Base-by-base conservation (phyloP, 75 land plant species). In the Selaginella moellendorffii region DNA sequence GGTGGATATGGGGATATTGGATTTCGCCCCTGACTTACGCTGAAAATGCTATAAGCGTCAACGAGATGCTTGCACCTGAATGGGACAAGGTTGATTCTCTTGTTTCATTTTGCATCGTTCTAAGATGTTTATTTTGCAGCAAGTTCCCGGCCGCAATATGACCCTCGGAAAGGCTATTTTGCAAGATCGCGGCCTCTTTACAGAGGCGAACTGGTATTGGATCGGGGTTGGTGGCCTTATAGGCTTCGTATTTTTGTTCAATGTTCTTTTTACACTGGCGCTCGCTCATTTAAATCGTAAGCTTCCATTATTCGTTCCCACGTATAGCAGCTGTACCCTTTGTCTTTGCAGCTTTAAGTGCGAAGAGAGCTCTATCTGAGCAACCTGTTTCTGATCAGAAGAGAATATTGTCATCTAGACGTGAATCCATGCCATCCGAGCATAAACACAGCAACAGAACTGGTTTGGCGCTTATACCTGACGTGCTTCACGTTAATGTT, bases 151-250 rank as follows among this genome's bases (percentile, higher is more conserved):
- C 46, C 46, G 46, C 10, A 14, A 36, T 14, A 56, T 25, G 59
- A 56, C 10, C 46, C 46, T 56, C n/a, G 59, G 59, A 21, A 56
- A 21, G 21, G 24, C 59, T 56, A 64, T 87, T 60, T 85, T 87
- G 5, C 65, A 65, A 36, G 5, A 29, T 10, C 80, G 81, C 26
- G 60, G 75, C n/a, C 58, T 84, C 24, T 77, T 79, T 0, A 72
- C 54, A 46, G 65, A 54, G 25, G 77, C 65, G 22, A 61, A 77
- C 51, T 87, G 92, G 92, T 87, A 80, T 52, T 84, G 87, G 87
- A 28, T 81, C 28, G 87, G 88, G 12, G 74, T 78, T 68, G 84
- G 72, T 53, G 92, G 54, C 51, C 69, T 87, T 23, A 17, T 84
- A 36, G 71, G 65, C 23, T 87, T 79, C 68, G 65, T 62, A 0